phyloP scores from a whole-genome alignment of 805 yeast species.

The Kazachstania taianensis region DNA sequence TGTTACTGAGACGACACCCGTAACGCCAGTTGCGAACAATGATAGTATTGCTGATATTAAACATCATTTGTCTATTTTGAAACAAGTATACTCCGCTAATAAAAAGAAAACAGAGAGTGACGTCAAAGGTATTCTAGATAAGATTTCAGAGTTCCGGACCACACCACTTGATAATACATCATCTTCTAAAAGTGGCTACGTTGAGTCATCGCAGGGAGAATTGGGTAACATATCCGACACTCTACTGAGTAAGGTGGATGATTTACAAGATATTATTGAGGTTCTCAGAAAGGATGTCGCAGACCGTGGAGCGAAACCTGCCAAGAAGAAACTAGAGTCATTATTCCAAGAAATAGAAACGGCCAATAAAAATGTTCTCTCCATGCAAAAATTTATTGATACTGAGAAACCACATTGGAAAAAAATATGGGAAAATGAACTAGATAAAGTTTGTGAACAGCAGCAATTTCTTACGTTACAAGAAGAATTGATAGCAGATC shows the following conservation, averaged over 20 bases:
- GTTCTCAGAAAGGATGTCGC: constrained; percentile 86
- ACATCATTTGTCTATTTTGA: constrained; percentile 48
- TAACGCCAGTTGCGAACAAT: not conserved
- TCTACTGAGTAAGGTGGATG: constrained; percentile 74
- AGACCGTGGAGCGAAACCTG: constrained; percentile 75
- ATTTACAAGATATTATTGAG: constrained; percentile 84
- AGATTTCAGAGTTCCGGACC: constrained; percentile 44
- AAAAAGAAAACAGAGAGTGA: constrained; percentile 34
- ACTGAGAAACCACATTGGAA: constrained; percentile 81
- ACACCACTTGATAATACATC: constrained; percentile 31
- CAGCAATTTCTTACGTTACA: constrained; percentile 87
- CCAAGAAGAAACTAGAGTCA: constrained; percentile 57
- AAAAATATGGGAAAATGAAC: constrained; percentile 81
- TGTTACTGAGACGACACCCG: not conserved
- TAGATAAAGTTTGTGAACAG: constrained; percentile 84
- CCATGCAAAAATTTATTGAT: constrained; percentile 50
- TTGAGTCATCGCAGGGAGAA: constrained; percentile 64
- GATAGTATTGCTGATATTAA: constrained; percentile 35
- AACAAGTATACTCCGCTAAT: constrained; percentile 43
- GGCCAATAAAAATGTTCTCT: constrained; percentile 43
- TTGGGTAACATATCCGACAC: constrained; percentile 69
- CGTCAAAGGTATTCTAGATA: constrained; percentile 35
- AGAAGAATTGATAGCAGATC: constrained; percentile 71
- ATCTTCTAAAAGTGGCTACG: constrained; percentile 40
- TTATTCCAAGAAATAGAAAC: constrained; percentile 54